Percentiles rank a stretch among this genome's conserved stretches.
Conservation (phyloP, 768 basidiomycete genomes). For the Astraeus odoratus region DNA sequence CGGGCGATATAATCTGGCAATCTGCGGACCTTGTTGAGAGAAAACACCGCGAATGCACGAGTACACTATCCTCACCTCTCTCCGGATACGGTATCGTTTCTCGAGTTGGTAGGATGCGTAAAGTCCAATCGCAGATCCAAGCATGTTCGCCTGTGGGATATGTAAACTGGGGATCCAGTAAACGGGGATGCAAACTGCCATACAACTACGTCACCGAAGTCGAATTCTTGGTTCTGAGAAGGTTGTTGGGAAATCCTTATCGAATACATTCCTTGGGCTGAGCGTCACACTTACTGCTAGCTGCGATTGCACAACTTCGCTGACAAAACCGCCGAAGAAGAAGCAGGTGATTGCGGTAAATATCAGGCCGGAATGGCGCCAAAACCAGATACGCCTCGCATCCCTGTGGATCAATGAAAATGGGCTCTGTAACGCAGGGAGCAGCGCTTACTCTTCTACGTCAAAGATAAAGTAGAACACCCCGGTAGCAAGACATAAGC, state of each 20-base stretch:
- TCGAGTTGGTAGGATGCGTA: constrained; percentile 63
- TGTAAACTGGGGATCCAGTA: constrained; percentile 7
- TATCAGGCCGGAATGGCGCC: constrained; percentile 66
- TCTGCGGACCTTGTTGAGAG: constrained; percentile 34
- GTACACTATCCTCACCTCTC: constrained; percentile 48
- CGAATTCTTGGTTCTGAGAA: constrained; percentile 60
- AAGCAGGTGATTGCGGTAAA: constrained; percentile 66
- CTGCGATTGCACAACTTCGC: constrained; percentile 74
- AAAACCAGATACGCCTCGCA: constrained; percentile 79
- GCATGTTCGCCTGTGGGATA: constrained; percentile 59
- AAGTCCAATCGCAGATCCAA: constrained; percentile 67
- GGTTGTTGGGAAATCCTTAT: constrained; percentile 1
- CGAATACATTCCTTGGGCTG: neutral
- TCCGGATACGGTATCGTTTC: constrained; percentile 66
- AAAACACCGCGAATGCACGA: neutral
- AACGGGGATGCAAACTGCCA: constrained; percentile 19
- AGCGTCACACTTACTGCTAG: constrained; percentile 62
- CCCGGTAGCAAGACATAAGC: constrained; percentile 66
- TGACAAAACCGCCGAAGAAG: constrained; percentile 74
- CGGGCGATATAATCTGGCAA: constrained; percentile 71
- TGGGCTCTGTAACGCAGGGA: neutral
- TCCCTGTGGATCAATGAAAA: constrained; percentile 40
- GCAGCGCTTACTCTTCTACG: constrained; percentile 67
- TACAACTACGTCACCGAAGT: constrained; percentile 67
- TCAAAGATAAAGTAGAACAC: constrained; percentile 87